Evolutionary conservation across 202 grass and related monocot species (phyloP).

Genomic region (Zizania palustris): DNA sequence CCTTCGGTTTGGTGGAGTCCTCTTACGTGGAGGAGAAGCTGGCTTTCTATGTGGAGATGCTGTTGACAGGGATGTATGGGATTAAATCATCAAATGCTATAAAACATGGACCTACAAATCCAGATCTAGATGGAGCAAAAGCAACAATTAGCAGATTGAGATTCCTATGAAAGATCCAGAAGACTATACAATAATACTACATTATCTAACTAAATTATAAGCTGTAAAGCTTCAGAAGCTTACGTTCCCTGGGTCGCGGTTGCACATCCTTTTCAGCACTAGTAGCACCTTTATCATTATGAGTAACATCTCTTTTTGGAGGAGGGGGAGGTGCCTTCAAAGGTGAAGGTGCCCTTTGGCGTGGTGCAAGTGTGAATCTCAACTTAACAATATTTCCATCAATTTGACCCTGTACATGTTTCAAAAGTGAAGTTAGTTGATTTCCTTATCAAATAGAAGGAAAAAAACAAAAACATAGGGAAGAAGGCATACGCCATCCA

Average conservation of each 20-base stretch:
- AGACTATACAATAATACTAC: neutral
- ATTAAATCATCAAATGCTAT: neutral
- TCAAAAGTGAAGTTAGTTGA: constrained; percentile 9
- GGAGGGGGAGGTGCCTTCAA: constrained; percentile 56
- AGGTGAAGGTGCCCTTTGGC: constrained; percentile 74
- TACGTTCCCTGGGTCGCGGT: constrained; percentile 60
- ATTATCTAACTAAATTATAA: constrained; percentile 27
- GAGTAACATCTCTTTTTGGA: constrained; percentile 73
- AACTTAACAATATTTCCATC: constrained; percentile 93
- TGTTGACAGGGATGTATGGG: constrained; percentile 42
- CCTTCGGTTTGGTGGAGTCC: constrained; percentile 62
- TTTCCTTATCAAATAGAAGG: constrained; percentile 1
- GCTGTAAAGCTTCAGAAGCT: constrained; percentile 47
- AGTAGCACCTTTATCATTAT: constrained; percentile 70
- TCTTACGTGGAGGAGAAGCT: constrained; percentile 57
- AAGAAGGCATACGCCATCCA: constrained; percentile 87
- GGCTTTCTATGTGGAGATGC: constrained; percentile 76
- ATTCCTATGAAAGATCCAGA: constrained; percentile 21
- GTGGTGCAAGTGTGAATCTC: constrained; percentile 81
- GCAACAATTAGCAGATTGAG: neutral
- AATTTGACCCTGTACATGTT: constrained; percentile 77
- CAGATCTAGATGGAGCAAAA: constrained; percentile 31
- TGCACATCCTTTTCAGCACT: constrained; percentile 77
- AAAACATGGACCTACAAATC: constrained; percentile 6
- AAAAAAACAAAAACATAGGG: neutral